These are phyloP conservation scores for Fomitopsis betulina DNA, from an alignment of 1,284 basidiomycete genomes.

Conservation along the genomic window DNA sequence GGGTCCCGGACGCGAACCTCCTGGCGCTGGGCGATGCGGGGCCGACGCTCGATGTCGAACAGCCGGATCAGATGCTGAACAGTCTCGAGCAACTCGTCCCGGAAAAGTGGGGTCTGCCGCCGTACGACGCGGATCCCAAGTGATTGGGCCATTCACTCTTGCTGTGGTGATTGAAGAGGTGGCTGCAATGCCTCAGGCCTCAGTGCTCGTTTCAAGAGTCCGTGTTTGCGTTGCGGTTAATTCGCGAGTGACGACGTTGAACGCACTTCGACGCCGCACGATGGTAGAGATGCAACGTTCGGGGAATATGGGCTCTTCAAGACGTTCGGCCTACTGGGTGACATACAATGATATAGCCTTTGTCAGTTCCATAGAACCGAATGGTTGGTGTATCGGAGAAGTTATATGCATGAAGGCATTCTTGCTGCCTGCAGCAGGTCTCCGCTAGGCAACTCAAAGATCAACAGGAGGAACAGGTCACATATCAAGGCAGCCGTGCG, in stretches of 20 bases:
- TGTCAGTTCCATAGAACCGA: too few species aligned
- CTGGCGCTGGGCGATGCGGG: constrained; percentile 37
- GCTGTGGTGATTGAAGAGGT: neutral
- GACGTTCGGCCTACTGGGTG: too few species aligned
- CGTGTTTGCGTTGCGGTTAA: neutral
- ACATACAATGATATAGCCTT: too few species aligned
- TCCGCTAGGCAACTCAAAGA: too few species aligned
- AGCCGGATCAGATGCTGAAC: constrained; percentile 47
- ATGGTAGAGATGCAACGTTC: neutral
- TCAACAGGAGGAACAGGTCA: too few species aligned
- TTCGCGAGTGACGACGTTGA: too few species aligned
- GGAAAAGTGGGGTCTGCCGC: constrained; percentile 73
- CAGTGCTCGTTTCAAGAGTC: neutral
- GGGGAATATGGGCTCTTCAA: neutral
- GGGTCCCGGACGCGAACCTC: constrained; percentile 72
- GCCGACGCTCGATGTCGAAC: constrained; percentile 36
- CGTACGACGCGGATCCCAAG: constrained; percentile 35
- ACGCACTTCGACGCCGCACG: too few species aligned
- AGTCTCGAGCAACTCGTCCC: constrained; percentile 68
- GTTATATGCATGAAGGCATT: too few species aligned
- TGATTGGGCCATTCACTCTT: neutral
- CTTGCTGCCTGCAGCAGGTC: too few species aligned
- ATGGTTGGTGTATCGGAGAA: too few species aligned
- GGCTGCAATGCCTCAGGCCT: neutral
- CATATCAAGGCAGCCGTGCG: too few species aligned